These are phyloP conservation scores for Aschersonia sp. DNA, from an alignment of 2,329 filamentous ascomycete genomes.

Conservation along the genomic window DNA sequence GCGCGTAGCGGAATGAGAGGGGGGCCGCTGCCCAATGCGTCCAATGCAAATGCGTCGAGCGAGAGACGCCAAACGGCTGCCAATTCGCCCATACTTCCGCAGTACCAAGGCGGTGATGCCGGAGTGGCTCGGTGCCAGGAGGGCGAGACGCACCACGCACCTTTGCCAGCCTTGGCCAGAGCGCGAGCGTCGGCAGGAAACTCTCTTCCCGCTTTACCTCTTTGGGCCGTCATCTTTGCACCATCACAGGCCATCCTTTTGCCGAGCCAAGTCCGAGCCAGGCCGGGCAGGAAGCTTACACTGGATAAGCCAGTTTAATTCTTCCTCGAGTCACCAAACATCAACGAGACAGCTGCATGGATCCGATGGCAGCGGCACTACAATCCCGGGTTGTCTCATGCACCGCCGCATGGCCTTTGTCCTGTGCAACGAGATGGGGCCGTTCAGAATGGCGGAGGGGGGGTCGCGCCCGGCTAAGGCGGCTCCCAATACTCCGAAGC, in stretches of 20 bases:
- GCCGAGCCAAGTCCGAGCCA: slow-evolving; percentile 5
- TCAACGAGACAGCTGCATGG: not conserved
- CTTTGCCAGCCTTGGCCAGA: not conserved
- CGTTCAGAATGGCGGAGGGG: not conserved
- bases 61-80: not conserved
- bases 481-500: not conserved
- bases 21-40: not conserved
- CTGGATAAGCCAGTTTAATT: not conserved
- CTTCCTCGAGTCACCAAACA: not conserved
- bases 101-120: not conserved
- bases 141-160: not conserved
- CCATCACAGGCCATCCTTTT: not conserved
- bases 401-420: not conserved
- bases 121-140: not conserved
- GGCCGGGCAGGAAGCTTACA: not conserved
- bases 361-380: not conserved
- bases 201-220: too few relatives aligned
- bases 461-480: not conserved
- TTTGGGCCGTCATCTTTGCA: not conserved
- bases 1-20: not conserved
- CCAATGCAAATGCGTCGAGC: not conserved
- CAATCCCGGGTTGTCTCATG: not conserved
- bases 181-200: too few relatives aligned
- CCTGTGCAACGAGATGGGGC: not conserved
- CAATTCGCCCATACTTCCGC: not conserved